A percentile compares a stretch with the other conserved stretches of the same genome.
Evolutionary conservation across 345 rosid genomes (phyloP).

Genomic region (Aurinia saxatilis): DNA sequence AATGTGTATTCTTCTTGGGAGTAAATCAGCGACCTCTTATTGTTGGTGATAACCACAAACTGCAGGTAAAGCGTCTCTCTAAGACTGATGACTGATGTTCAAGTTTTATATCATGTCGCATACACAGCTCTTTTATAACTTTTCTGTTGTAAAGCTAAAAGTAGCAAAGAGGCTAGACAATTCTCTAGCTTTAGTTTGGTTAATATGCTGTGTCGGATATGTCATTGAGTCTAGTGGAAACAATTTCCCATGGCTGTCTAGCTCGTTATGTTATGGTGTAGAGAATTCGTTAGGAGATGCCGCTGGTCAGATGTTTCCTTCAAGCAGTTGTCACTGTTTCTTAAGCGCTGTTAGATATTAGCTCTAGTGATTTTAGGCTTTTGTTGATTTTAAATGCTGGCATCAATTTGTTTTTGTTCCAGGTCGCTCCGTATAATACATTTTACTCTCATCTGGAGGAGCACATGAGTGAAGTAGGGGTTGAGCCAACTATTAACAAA

Average conservation of each 20-base stretch:
- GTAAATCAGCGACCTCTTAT: constrained; percentile 98
- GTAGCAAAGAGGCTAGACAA: not conserved
- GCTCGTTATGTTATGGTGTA: not conserved
- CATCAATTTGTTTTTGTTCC: constrained; percentile 16
- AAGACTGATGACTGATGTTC: not conserved
- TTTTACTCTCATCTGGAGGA: constrained; percentile 84
- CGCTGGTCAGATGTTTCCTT: not conserved
- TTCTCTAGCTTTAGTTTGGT: constrained; percentile 2
- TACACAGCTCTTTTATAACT: not conserved
- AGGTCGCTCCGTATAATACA: constrained; percentile 98
- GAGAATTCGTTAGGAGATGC: not conserved
- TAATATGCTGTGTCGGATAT: not conserved
- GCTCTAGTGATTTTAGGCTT: not conserved
- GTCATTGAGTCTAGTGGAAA: constrained; percentile 9
- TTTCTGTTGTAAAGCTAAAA: not conserved
- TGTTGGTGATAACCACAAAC: constrained; percentile 95
- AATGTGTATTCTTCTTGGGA: constrained; percentile 92
- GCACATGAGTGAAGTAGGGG: constrained; percentile 82
- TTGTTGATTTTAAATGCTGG: not conserved
- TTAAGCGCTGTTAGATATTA: no score
- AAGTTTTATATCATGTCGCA: not conserved
- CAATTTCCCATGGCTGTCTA: not conserved
- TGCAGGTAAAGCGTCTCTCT: constrained; percentile 54
- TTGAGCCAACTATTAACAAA: constrained; percentile 68
- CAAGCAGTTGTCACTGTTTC: no score